A percentile compares a stretch with the other conserved stretches of the same genome.
Conservation (phyloP, 192 early-diverging fungal species). For the Backusella macrospora region DNA sequence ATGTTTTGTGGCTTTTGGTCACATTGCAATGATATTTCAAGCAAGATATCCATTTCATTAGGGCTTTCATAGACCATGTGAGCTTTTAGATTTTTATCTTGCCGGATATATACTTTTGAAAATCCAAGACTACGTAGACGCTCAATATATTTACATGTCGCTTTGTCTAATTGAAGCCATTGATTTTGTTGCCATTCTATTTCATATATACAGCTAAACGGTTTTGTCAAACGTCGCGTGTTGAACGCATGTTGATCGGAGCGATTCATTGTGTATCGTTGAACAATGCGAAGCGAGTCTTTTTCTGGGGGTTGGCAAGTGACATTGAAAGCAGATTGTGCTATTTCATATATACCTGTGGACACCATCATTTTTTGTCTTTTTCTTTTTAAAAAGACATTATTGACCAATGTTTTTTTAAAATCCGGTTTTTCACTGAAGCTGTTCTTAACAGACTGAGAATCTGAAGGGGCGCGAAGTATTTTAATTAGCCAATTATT, state of each 20-base stretch:
- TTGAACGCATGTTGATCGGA: conserved; percentile 11
- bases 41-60: conserved; percentile 1
- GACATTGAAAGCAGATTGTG: not conserved
- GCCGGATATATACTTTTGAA: not conserved
- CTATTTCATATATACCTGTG: not conserved
- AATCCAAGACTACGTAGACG: not conserved
- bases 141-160: conserved; percentile 10
- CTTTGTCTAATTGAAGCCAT: conserved; percentile 13
- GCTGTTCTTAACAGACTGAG: not conserved
- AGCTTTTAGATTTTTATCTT: conserved; percentile 12
- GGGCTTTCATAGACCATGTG: not conserved
- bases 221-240: conserved; percentile 11
- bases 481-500: not conserved
- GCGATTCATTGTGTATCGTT: conserved; percentile 9
- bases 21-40: not conserved
- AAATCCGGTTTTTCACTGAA: not conserved
- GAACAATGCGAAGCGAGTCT: not conserved
- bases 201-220: conserved; percentile 10
- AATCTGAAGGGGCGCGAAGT: not conserved
- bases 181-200: conserved; percentile 20
- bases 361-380: not conserved
- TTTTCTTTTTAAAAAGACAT: not conserved
- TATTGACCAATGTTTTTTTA: not conserved
- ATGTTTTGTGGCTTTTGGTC: not conserved
- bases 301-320: not conserved